Evolutionary conservation across 331 rosid species (phyloP), one percentile per base, ranked within the genome.

Genomic region (Cucumis variabilis): DNA sequence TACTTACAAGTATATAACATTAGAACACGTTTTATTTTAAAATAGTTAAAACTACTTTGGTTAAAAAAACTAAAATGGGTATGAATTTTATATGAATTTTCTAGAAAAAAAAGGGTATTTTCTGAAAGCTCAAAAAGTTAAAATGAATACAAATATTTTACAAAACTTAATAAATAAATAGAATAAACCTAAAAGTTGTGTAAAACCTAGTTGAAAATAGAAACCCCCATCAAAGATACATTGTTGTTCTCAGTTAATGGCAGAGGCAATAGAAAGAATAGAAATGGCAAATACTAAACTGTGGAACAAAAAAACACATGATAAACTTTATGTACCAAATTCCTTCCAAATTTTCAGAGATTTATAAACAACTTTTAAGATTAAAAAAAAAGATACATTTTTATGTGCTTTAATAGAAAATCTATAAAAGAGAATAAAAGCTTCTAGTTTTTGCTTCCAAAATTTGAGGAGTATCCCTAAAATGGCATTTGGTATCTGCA

Each of bases 401-500:
- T 75, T 30, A 89, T 78, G 65, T 85, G 89, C 87, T 83, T 88
- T 85, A 86, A 62, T 90, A 90, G 67, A 53, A 78, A 68, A 90
- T 80, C 90, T 86, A 74, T 83, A 88, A 82, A 90, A 90, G 76
- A 82, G 82, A 88, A 88, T 87, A 83, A 86, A 68, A 14, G 93
- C 92, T 50, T 89, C 92, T 44, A 86, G 89, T 70, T 89, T 92
- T 68, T 1, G 92, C 90, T 88, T 87, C 88, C 87, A 91, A 71
- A 88, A 89, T 84, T 5, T 88, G 89, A 76, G 94, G 89, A 24
- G 83, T 86, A 17, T 87, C 90, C 77, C 83, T 60, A 33, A 86
- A 20, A 55, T 72, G 83, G 51, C 87, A 89, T 84, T 89, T 84
- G 79, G 89, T 90, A 46, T 88, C 91, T 86, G 87, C 93, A 70